These are phyloP conservation scores for Aspergillus phoenicis DNA, from an alignment of 2,329 filamentous ascomycete species.

Conservation along the genomic window DNA sequence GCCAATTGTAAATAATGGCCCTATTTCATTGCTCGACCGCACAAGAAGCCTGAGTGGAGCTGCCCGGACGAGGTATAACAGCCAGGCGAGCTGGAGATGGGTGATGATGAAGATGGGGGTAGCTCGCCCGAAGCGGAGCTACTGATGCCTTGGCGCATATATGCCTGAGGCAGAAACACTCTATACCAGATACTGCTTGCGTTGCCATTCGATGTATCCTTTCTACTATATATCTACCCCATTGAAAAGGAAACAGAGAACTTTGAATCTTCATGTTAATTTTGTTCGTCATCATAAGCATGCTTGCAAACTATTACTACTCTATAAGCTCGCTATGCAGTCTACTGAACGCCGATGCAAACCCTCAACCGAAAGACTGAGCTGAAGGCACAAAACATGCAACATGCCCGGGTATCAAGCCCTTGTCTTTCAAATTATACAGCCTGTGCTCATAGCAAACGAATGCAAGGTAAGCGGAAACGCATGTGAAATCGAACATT, in stretches of 20 bases:
- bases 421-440: not conserved
- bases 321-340: not conserved
- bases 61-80: constrained; percentile 11
- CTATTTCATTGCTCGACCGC: constrained; percentile 35
- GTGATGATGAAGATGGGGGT: constrained; percentile 9
- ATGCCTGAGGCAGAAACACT: constrained; percentile 7
- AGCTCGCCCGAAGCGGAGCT: constrained; percentile 20
- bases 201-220: no score
- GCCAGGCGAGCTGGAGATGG: constrained; percentile 2
- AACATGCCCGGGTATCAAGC: constrained; percentile 16
- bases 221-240: no score
- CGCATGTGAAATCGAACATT: not conserved
- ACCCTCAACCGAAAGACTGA: not conserved
- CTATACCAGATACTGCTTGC: not conserved
- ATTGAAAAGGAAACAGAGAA: no score
- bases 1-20: constrained; percentile 26
- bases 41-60: constrained; percentile 26
- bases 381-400: constrained; percentile 7
- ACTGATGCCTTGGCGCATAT: constrained; percentile 11
- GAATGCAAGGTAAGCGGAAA: not conserved
- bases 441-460: not conserved
- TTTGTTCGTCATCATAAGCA: not conserved
- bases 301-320: not conserved
- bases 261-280: not conserved
- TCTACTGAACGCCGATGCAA: constrained; percentile 5